These are phyloP conservation scores for Lunularia cruciata DNA, from an alignment of 225 moss, liverwort and hornwort genomes.

Conservation along the genomic window DNA sequence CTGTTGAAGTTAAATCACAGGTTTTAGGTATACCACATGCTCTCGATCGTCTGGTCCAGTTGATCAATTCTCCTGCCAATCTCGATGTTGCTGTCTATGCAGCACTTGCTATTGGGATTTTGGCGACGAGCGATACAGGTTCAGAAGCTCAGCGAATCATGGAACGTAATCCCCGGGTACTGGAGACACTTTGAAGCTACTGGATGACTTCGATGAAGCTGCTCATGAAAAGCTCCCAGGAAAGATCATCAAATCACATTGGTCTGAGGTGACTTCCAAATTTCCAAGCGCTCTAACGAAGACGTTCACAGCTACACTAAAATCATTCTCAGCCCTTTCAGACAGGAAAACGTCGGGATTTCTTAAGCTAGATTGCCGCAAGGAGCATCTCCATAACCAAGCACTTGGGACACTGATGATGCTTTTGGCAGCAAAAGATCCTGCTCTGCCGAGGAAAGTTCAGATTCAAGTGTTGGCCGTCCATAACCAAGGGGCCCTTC, in stretches of 20 bases:
- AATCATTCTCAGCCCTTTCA: too few relatives aligned
- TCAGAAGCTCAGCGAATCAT: not conserved
- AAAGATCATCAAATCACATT: too few relatives aligned
- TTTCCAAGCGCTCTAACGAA: too few relatives aligned
- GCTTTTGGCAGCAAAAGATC: not conserved
- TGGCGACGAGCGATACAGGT: not conserved
- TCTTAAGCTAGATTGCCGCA: not conserved
- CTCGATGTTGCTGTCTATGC: not conserved
- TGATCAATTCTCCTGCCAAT: not conserved
- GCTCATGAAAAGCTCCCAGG: too few relatives aligned
- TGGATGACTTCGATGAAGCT: not conserved
- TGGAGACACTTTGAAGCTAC: not conserved
- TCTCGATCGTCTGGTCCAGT: not conserved
- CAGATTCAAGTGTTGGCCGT: not conserved
- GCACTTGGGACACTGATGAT: not conserved
- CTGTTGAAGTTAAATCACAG: not conserved
- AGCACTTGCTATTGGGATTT: not conserved
- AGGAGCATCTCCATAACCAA: not conserved
- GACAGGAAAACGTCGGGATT: not conserved
- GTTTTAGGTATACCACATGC: not conserved
- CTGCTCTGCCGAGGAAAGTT: not conserved
- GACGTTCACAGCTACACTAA: too few relatives aligned
- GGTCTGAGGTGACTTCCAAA: too few relatives aligned
- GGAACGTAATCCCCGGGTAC: not conserved
- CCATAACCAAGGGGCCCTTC: slow-evolving; percentile 1